Base-by-base conservation (phyloP, 345 rosid species). In the Erysimum cheiranthoides region DNA sequence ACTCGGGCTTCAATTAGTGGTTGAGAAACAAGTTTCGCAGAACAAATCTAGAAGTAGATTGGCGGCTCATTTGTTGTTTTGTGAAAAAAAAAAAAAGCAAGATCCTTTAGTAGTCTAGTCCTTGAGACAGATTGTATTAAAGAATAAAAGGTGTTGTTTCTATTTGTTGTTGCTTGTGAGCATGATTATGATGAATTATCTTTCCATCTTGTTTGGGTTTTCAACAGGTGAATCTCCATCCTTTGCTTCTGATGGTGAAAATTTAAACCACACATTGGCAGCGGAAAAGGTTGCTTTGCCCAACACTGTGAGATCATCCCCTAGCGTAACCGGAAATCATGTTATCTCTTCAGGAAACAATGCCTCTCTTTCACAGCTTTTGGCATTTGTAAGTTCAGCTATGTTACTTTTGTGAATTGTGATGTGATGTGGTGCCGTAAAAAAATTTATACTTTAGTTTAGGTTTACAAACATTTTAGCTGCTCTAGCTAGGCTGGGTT, bases 201-300 rank as follows among this genome's bases (percentile, higher is more conserved):
- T 30, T 36, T 38, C 39, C 40, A 61, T 61, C 10, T 11, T 70
- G 36, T 49, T 57, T 59, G 61, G 72, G 11, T 65, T 77, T 70
- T 10, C 40, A 74, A 62, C 56, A 95, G 99, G 94, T 27, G 96
- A 90, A 72, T 95, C 99, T 79, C 96, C 97, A 63, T 93, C 99
- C 50, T 86, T 96, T 80, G 99, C 93, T 38, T 93, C 98, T 31
- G 97, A 93, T 84, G 84, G 90, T 57, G 96, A 93, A 76, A 91
- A 95, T 80, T 81, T 85, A 71, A 92, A 88, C 79, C 89, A 88
- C 71, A 74, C 84, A 65, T 67, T 87, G 69, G 67, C 91, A 63
- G 78, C 68, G 28, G 98, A 90, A 54, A 95, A 87, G 78, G 85
- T 70, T 81, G 73, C 81, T 49, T 47, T 80, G 52, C 80, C 96